These are phyloP conservation scores for Alternaria viburni DNA, from an alignment of 2,329 filamentous ascomycete species.

Conservation along the genomic window DNA sequence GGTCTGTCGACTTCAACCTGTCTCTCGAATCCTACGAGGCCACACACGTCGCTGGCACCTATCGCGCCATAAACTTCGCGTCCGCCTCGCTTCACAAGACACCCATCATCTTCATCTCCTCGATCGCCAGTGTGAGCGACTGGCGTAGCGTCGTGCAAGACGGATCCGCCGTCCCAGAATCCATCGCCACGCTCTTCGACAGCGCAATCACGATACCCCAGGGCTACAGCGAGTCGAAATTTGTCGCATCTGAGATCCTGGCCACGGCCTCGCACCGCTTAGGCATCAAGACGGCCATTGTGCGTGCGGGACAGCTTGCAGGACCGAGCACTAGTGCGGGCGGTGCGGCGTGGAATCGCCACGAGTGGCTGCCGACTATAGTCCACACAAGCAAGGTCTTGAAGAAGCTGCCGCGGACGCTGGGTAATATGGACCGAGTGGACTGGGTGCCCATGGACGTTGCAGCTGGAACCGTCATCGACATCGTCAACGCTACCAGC, in stretches of 20 bases:
- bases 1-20: constrained; percentile 62
- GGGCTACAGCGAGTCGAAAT: constrained; percentile 50
- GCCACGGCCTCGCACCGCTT: constrained; percentile 34
- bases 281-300: constrained; percentile 28
- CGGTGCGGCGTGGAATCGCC: constrained; percentile 30
- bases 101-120: constrained; percentile 48
- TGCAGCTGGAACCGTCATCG: neutral
- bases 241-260: constrained; percentile 43
- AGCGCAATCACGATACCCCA: constrained; percentile 34
- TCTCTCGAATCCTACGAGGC: constrained; percentile 23
- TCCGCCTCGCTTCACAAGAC: constrained; percentile 3
- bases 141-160: constrained; percentile 8
- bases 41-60: constrained; percentile 16
- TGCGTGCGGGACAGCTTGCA: constrained; percentile 41
- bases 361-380: constrained; percentile 39
- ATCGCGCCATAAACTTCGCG: constrained; percentile 15
- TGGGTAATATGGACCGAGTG: constrained; percentile 18
- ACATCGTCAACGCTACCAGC: neutral
- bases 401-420: constrained; percentile 26
- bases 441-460: constrained; percentile 36
- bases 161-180: constrained; percentile 10
- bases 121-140: constrained; percentile 42
- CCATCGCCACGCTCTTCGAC: constrained; percentile 37
- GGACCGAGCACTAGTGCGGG: constrained; percentile 25
- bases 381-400: constrained; percentile 28